Evolutionary conservation across 108 stramenopile species (phyloP).

Genomic region (Heterococcus sp.): DNA sequence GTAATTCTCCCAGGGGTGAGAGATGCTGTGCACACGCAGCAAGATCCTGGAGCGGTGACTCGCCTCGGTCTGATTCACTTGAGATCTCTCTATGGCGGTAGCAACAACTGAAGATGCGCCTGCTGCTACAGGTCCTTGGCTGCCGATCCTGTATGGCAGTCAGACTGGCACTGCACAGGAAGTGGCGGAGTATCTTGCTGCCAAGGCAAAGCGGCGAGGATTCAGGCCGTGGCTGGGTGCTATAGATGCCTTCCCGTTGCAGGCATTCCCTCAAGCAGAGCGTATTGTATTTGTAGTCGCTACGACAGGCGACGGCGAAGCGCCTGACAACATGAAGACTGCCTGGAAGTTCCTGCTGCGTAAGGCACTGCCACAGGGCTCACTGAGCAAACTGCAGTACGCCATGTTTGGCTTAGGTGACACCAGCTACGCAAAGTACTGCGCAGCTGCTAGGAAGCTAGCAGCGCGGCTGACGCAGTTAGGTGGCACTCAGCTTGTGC

Average conservation of each 20-base stretch:
- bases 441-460: constrained; percentile 44
- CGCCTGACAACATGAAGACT: constrained; percentile 44
- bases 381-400: constrained; percentile 23
- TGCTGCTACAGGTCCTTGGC: background rate
- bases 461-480: constrained; percentile 32
- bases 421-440: constrained; percentile 46
- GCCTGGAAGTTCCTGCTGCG: constrained; percentile 51
- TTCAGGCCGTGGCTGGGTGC: constrained; percentile 5
- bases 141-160: constrained; percentile 15
- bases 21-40: too few relatives aligned
- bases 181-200: constrained; percentile 35
- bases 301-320: constrained; percentile 54
- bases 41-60: too few relatives aligned
- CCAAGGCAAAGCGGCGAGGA: constrained; percentile 20
- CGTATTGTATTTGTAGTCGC: constrained; percentile 41
- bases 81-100: too few relatives aligned
- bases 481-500: constrained; percentile 32
- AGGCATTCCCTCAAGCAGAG: background rate
- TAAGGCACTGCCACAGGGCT: constrained; percentile 36
- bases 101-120: too few relatives aligned
- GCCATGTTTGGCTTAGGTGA: constrained; percentile 51
- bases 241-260: constrained; percentile 3
- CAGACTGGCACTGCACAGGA: constrained; percentile 42
- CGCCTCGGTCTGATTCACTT: too few relatives aligned
- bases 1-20: too few relatives aligned